These are phyloP conservation scores for Amanita molliuscula DNA, from an alignment of 768 basidiomycete species.

Conservation along the genomic window DNA sequence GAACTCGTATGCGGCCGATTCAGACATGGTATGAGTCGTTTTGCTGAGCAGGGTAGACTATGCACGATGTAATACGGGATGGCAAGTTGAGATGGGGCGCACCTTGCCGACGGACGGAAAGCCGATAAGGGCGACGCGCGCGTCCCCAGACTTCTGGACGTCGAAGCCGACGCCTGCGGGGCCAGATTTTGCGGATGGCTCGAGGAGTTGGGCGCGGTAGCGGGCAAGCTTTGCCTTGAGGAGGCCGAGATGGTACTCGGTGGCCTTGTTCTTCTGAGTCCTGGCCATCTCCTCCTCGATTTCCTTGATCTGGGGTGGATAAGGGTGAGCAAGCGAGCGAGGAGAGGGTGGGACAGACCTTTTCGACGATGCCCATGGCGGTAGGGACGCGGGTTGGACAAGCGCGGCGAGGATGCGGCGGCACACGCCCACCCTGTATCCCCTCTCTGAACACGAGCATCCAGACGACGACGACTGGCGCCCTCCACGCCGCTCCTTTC, in stretches of 20 bases:
- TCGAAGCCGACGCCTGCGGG: constrained; percentile 80
- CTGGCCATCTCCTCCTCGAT: constrained; percentile 99
- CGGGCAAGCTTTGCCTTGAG: constrained; percentile 92
- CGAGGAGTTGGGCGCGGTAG: constrained; percentile 90
- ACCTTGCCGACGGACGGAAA: constrained; percentile 95
- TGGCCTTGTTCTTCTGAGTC: constrained; percentile 97
- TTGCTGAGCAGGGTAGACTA: constrained; percentile 89
- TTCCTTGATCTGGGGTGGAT: constrained; percentile 66
- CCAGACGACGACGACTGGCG: constrained; percentile 30
- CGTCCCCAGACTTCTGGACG: constrained; percentile 76
- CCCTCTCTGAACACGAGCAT: constrained; percentile 38
- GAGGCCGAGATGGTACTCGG: constrained; percentile 89
- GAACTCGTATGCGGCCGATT: constrained; percentile 90
- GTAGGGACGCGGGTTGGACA: constrained; percentile 13
- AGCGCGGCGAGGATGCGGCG: constrained; percentile 27
- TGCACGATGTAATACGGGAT: not conserved
- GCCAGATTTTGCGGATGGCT: constrained; percentile 79
- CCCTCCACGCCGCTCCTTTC: constrained; percentile 19
- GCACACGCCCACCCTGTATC: constrained; percentile 60
- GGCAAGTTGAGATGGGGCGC: constrained; percentile 4
- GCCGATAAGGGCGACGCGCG: constrained; percentile 85
- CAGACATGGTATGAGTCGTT: constrained; percentile 83
- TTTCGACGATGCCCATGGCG: constrained; percentile 90
- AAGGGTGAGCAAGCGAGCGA: constrained; percentile 3
- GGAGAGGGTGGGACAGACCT: constrained; percentile 30